phyloP scores from a whole-genome alignment of 2,329 filamentous ascomycete genomes.

The Penicillium rolfsii region DNA sequence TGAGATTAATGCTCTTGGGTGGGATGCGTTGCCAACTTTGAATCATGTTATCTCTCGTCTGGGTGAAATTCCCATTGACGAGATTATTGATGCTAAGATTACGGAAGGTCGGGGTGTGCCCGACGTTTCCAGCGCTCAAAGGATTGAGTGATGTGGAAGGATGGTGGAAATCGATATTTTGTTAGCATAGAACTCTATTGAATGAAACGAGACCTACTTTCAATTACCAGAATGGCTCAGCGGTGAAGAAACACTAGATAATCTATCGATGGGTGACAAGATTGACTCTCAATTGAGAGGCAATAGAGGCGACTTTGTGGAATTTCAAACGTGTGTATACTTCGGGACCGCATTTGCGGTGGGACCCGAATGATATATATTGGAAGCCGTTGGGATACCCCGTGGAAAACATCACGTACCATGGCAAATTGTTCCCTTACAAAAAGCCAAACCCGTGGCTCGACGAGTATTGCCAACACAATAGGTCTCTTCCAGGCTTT shows the following conservation, averaged over 20 bases:
- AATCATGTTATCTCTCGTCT: slow-evolving; percentile 60
- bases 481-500: background rate
- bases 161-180: background rate
- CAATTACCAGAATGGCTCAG: background rate
- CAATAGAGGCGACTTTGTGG: no score
- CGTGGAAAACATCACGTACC: no score
- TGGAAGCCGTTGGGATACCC: no score
- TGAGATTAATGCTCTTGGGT: slow-evolving; percentile 54
- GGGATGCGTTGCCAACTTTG: slow-evolving; percentile 62
- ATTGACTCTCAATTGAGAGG: no score
- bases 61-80: slow-evolving; percentile 61
- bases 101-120: slow-evolving; percentile 59
- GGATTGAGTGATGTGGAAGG: slow-evolving; percentile 20
- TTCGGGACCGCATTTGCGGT: no score
- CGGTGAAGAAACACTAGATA: no score
- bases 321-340: no score
- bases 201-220: background rate
- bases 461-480: background rate
- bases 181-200: background rate
- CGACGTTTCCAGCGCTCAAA: slow-evolving; percentile 36
- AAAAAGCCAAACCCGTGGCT: background rate
- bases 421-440: no score
- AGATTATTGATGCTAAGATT: slow-evolving; percentile 59
- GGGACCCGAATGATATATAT: no score
- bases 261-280: no score